Evolutionary conservation across 2,329 filamentous ascomycete species (phyloP).

Genomic region (Huntiella bhutanensis): DNA sequence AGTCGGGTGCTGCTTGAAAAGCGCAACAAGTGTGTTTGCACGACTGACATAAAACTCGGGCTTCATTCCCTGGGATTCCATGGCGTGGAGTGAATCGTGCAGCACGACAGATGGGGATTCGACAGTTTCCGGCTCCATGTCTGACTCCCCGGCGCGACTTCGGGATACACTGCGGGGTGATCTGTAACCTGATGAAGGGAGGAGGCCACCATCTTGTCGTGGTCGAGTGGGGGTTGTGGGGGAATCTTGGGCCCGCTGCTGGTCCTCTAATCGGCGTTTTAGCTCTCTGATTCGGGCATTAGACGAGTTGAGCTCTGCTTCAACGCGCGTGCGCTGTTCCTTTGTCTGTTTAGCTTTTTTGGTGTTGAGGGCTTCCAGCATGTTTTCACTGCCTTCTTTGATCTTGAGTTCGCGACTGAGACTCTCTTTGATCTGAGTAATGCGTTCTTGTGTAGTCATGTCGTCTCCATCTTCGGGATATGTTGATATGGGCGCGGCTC

Average conservation of each 20-base stretch:
- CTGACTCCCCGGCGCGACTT: constrained; percentile 38
- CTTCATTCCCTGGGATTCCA: constrained; percentile 73
- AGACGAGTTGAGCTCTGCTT: constrained; percentile 78
- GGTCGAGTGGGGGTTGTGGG: constrained; percentile 33
- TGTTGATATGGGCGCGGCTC: constrained; percentile 1
- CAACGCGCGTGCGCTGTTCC: constrained; percentile 58
- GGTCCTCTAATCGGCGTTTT: constrained; percentile 39
- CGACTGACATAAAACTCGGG: constrained; percentile 91
- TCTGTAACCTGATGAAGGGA: constrained; percentile 29
- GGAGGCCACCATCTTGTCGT: constrained; percentile 31
- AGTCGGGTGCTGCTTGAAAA: constrained; percentile 86
- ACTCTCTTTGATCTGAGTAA: constrained; percentile 59
- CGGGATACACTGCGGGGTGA: constrained; percentile 38
- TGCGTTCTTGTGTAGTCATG: constrained; percentile 47
- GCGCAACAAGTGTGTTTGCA: constrained; percentile 79
- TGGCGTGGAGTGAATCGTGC: constrained; percentile 71
- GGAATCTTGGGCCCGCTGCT: constrained; percentile 30
- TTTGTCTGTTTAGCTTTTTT: constrained; percentile 95
- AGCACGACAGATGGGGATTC: constrained; percentile 88
- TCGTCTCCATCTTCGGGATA: constrained; percentile 37
- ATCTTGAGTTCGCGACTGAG: constrained; percentile 96
- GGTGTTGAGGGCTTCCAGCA: constrained; percentile 80
- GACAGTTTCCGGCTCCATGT: constrained; percentile 41
- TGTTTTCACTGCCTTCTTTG: constrained; percentile 91
- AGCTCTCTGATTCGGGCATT: constrained; percentile 52